Evolutionary conservation across 2,329 filamentous ascomycete genomes (phyloP).

Genomic region (Colletotrichum camelliae): DNA sequence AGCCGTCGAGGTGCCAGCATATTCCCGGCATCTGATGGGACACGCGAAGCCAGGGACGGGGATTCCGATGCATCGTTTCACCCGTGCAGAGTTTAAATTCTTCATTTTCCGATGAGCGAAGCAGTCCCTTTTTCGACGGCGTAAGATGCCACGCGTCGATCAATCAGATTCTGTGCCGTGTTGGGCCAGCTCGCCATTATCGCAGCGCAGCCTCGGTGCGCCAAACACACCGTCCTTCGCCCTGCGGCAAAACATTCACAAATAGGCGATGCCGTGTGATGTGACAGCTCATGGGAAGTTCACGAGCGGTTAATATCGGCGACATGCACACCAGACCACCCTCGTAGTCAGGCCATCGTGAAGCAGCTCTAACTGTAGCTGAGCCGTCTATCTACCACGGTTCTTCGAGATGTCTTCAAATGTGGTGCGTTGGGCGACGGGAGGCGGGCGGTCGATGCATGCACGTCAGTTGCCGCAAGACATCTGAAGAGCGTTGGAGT

Average conservation of each 20-base stretch:
- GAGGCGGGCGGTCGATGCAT: not conserved
- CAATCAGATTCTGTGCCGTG: not conserved
- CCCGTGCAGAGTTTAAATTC: constrained; percentile 15
- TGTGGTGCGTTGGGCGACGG: not conserved
- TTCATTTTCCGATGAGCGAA: constrained; percentile 2
- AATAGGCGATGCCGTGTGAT: not conserved
- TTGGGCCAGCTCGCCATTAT: not conserved
- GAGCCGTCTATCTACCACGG: not conserved
- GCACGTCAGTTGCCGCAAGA: not conserved
- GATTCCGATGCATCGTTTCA: constrained; percentile 21
- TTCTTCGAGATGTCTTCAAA: not conserved
- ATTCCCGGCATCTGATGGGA: constrained; percentile 5
- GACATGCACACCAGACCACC: not conserved
- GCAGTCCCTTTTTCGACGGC: not conserved
- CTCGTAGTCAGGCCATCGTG: not conserved
- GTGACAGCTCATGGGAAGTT: not conserved
- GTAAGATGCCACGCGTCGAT: constrained; percentile 2
- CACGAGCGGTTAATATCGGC: not conserved
- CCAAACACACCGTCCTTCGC: not conserved
- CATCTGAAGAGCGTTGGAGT: not conserved
- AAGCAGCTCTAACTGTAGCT: not conserved
- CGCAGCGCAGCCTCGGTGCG: not conserved
- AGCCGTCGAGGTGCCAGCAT: constrained; percentile 8
- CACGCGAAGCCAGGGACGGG: constrained; percentile 18
- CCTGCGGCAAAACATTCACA: not conserved